Conservation (phyloP, 495 filamentous ascomycete genomes). For the Peziza echinospora region DNA sequence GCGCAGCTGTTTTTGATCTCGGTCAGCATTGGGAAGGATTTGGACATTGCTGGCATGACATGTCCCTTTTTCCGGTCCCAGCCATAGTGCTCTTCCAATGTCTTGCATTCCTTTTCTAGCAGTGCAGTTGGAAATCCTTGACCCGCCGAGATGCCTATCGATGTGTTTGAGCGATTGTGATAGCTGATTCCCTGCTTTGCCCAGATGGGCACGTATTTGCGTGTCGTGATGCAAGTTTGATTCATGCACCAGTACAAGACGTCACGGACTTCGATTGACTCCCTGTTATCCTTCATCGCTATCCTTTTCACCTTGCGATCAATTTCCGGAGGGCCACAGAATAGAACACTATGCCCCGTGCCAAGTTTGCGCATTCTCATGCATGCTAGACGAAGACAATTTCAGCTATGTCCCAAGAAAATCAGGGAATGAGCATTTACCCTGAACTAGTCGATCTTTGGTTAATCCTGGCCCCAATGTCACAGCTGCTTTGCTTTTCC, state of each 20-base stretch:
- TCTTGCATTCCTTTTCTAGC: constrained; percentile 2
- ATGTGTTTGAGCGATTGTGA: constrained; percentile 9
- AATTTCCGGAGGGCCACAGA: constrained; percentile 34
- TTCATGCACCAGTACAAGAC: constrained; percentile 37
- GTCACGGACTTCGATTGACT: constrained; percentile 24
- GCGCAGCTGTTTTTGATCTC: not conserved
- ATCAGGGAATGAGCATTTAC: constrained; percentile 23
- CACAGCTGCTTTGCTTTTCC: constrained; percentile 38
- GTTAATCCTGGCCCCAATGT: constrained; percentile 46
- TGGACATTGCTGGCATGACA: constrained; percentile 26
- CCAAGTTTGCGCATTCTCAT: constrained; percentile 46
- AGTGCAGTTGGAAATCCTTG: not conserved
- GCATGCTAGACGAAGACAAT: constrained; percentile 31
- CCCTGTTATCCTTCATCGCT: not conserved
- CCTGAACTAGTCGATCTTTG: constrained; percentile 56
- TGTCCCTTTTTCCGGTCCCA: constrained; percentile 23
- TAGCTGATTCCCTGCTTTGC: constrained; percentile 35
- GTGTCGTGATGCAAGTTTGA: constrained; percentile 31
- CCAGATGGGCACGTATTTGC: constrained; percentile 35
- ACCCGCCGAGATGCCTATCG: not conserved
- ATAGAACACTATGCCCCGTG: constrained; percentile 38
- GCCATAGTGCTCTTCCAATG: not conserved
- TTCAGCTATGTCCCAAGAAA: constrained; percentile 1
- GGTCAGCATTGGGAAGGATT: not conserved
- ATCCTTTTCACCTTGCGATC: constrained; percentile 20